Evolutionary conservation across 2,329 filamentous ascomycete species (phyloP).

Genomic region (Aspergillus sojae): DNA sequence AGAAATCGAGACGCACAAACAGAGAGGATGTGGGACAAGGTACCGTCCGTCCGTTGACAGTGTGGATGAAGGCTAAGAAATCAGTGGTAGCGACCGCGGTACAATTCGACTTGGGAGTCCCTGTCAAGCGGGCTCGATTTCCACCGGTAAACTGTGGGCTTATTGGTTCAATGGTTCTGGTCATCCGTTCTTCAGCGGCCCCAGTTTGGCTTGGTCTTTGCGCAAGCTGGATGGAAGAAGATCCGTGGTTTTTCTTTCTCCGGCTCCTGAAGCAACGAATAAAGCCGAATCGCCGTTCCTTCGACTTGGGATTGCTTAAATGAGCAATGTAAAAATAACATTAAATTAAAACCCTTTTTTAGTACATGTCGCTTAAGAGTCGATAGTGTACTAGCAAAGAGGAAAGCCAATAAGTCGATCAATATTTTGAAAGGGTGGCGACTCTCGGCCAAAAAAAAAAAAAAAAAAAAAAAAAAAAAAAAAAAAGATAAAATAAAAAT

Average conservation of each 20-base stretch:
- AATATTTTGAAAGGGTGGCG: not conserved
- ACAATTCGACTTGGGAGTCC: conserved; percentile 17
- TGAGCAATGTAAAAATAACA: not conserved
- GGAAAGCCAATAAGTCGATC: conserved; percentile 10
- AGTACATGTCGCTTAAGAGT: not conserved
- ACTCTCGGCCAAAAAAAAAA: not conserved
- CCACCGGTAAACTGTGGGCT: conserved; percentile 6
- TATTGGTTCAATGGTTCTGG: conserved; percentile 14
- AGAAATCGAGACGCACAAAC: conserved; percentile 1
- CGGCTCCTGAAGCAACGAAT: conserved; percentile 9
- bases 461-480: not conserved
- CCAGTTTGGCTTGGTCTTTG: conserved; percentile 13
- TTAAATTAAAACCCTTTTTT: not conserved
- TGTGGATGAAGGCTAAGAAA: conserved; percentile 8
- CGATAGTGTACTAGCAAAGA: conserved; percentile 6
- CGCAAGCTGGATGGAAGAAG: conserved; percentile 11
- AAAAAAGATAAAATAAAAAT: not conserved
- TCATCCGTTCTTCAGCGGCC: conserved; percentile 19
- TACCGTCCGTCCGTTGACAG: conserved; percentile 1
- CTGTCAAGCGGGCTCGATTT: conserved; percentile 12
- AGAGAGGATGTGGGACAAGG: conserved; percentile 7
- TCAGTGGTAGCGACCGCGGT: conserved; percentile 12
- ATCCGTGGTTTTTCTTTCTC: conserved; percentile 4
- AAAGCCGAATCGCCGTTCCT: conserved; percentile 9
- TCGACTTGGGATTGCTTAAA: conserved; percentile 1